Evolutionary conservation across 345 rosid species (phyloP).

Genomic region (Angophora floribunda): DNA sequence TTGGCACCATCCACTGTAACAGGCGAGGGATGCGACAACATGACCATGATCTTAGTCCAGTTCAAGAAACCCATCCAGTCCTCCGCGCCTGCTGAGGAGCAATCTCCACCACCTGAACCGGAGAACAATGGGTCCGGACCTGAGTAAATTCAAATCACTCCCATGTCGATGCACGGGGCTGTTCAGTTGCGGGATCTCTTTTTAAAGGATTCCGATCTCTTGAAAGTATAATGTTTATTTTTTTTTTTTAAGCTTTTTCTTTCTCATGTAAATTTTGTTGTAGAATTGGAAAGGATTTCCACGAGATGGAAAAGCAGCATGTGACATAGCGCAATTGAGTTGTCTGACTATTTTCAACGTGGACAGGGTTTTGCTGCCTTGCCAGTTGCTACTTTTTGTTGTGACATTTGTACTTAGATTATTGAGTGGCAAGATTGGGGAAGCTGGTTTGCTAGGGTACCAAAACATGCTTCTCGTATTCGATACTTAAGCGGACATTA

Average conservation of each 20-base stretch:
- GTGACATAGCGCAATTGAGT: background rate
- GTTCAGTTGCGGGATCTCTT: background rate
- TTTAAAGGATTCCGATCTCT: background rate
- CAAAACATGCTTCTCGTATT: background rate
- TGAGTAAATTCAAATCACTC: background rate
- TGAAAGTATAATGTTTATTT: background rate
- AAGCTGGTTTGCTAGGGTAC: background rate
- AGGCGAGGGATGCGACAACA: constrained; percentile 97
- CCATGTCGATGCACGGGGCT: background rate
- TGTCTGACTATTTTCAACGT: background rate
- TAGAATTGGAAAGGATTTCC: background rate
- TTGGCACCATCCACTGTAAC: constrained; percentile 68
- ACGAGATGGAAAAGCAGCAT: background rate
- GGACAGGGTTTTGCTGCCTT: background rate
- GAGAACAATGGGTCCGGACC: background rate
- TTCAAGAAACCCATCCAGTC: constrained; percentile 38
- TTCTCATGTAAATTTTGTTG: background rate
- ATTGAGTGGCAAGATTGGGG: background rate
- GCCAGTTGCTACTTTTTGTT: background rate
- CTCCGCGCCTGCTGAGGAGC: background rate
- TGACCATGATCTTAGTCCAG: constrained; percentile 91
- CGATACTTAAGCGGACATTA: background rate
- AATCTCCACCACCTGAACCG: background rate
- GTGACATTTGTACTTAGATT: background rate
- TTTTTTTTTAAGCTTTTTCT: background rate